Percentiles rank a stretch among this genome's conserved stretches.
Evolutionary conservation across 2,329 filamentous ascomycete species (phyloP).

Genomic region (Colletotrichum gloeosporioides): DNA sequence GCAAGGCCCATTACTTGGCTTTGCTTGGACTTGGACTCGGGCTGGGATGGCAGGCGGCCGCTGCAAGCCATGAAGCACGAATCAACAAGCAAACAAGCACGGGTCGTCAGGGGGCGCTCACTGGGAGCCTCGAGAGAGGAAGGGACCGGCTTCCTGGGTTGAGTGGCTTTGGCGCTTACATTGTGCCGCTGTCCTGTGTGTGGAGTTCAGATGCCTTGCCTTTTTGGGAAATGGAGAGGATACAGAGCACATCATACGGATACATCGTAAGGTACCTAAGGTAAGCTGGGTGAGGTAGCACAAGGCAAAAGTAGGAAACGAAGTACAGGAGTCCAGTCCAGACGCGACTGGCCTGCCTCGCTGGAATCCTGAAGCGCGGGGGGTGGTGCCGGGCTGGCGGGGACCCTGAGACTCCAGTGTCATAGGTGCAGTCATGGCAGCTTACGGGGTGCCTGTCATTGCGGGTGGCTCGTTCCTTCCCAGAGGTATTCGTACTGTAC

Average conservation of each 20-base stretch:
- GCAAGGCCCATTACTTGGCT: background rate
- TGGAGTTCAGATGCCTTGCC: background rate
- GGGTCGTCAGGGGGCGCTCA: slow-evolving; percentile 1
- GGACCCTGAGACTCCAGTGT: background rate
- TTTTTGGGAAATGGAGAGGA: background rate
- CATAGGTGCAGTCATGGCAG: background rate
- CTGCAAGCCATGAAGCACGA: background rate
- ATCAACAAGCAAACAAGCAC: background rate
- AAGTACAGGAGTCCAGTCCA: background rate
- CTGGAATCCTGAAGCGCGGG: background rate
- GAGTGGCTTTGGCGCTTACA: slow-evolving; percentile 11
- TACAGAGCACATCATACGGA: background rate
- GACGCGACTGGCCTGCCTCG: background rate
- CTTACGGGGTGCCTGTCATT: background rate
- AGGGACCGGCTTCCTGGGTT: slow-evolving; percentile 3
- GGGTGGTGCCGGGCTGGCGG: background rate
- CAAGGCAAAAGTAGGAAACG: background rate
- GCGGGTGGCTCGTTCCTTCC: background rate
- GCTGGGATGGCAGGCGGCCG: slow-evolving; percentile 10
- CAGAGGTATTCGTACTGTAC: background rate
- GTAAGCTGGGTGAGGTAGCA: background rate
- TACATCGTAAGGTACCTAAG: background rate
- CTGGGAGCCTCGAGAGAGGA: background rate
- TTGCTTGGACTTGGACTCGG: background rate
- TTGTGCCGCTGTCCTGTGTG: background rate